Base-by-base conservation (phyloP, 768 basidiomycete genomes). In the Vararia minispora region DNA sequence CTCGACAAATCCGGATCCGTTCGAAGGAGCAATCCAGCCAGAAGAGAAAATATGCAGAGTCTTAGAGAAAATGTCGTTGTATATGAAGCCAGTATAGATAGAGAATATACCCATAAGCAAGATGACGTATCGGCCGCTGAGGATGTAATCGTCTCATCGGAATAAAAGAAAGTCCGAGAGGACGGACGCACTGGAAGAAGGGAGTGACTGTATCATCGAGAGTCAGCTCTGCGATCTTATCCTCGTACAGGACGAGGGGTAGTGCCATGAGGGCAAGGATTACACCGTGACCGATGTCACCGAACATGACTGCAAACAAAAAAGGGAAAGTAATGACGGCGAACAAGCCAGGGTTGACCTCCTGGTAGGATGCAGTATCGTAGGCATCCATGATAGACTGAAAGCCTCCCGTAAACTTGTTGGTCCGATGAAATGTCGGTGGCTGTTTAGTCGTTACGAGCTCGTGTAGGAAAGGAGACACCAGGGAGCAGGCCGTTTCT, bases 301-400 rank as follows among this genome's bases (percentile, higher is more conserved):
- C 94, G 55, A 98, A 98, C 92, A 98, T 98, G 63, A 98, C 87
- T 6, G 89, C 92, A 52, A 97, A 98, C 48, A 98, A 63, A 76
- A 98, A 97, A 0, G 92, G 94, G 76, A 94, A 94, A 2, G 89
- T 92, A 48, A 82, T 66, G 47, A 85, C 65, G 0, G 86, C 88
- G 58, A 91, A 92, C 23, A 97, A 60, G 37, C 91, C 92, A 16
- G 94, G 92, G 57, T 97, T 97, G 56, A 90, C 78, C 61, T 98
- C 92, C 54, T 94, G 86, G 55, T 98, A 97, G 1, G 74, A 78
- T 10, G 89, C 84, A 38, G 86, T 78, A 53, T 91, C 92, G 54
- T 98, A 98, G 35, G 82, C 83, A 59, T 98, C 92, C 78, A 98
- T 94, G 61, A 98, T 91, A 27, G 83, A 74, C 61, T 98, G 92